Conservation (phyloP, 78 protist genomes). For the Mantamonas sphyraenae region DNA sequence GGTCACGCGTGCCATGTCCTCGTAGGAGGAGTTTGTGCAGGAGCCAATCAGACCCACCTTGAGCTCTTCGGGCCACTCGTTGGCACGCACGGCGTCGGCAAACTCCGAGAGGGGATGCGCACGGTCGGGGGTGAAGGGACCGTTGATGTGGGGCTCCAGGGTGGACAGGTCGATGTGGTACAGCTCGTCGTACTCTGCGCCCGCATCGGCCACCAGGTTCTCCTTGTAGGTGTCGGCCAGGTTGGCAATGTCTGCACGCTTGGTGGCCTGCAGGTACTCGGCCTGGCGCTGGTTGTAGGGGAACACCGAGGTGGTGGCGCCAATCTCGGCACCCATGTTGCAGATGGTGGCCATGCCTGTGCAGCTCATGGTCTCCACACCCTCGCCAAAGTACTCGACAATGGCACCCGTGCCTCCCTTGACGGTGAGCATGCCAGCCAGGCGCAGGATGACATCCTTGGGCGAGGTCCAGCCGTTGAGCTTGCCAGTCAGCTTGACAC, state of each 20-base stretch:
- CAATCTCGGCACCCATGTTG: conserved; percentile 96
- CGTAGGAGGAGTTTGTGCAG: conserved; percentile 91
- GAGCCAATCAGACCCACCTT: conserved; percentile 84
- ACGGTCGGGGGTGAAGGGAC: conserved; percentile 95
- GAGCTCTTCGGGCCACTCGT: conserved; percentile 85
- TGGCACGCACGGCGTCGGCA: conserved; percentile 35
- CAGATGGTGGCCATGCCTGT: conserved; percentile 93
- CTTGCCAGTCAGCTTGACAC: conserved; percentile 82
- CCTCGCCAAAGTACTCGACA: conserved; percentile 85
- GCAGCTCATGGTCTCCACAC: conserved; percentile 76
- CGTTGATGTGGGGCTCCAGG: conserved; percentile 87
- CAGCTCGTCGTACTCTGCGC: conserved; percentile 64
- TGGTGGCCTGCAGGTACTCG: conserved; percentile 76
- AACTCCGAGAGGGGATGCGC: conserved; percentile 61
- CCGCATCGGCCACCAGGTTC: neutral
- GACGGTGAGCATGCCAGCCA: conserved; percentile 82
- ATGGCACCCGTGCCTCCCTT: conserved; percentile 89
- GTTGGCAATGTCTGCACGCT: conserved; percentile 60
- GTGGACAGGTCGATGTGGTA: conserved; percentile 76
- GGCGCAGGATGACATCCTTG: conserved; percentile 84
- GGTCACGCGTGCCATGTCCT: conserved; percentile 86
- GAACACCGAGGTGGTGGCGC: conserved; percentile 94
- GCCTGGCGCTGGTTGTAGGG: conserved; percentile 80
- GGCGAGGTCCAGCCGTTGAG: conserved; percentile 44
- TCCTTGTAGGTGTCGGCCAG: neutral